phyloP scores from a whole-genome alignment of 495 filamentous ascomycete species.

The Podospora didyma region DNA sequence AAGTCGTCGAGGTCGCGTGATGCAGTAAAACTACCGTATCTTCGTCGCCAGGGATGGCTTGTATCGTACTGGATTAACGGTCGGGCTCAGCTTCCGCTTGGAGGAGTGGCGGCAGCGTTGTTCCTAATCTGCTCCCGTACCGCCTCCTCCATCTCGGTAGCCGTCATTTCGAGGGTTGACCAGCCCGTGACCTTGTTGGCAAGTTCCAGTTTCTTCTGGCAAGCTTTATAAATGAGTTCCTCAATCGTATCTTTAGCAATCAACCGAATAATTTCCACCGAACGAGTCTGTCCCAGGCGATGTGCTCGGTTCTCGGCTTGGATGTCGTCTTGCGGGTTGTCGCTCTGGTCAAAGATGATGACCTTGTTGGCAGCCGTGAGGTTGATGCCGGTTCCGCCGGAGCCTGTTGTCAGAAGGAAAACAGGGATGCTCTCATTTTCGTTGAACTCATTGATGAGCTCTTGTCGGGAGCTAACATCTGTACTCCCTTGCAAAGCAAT shows the following conservation, averaged over 20 bases:
- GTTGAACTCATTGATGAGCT: conserved; percentile 82
- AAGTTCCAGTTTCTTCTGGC: conserved; percentile 87
- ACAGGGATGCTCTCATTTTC: conserved; percentile 73
- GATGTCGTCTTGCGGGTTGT: conserved; percentile 95
- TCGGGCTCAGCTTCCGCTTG: background rate
- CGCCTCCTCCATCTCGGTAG: conserved; percentile 27
- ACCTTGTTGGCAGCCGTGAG: conserved; percentile 94
- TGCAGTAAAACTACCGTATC: no score
- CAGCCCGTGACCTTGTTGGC: conserved; percentile 68
- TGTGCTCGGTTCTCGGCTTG: conserved; percentile 97
- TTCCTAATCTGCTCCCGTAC: conserved; percentile 21
- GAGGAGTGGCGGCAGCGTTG: conserved; percentile 8
- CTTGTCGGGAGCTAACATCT: conserved; percentile 75
- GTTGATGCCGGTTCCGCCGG: conserved; percentile 94
- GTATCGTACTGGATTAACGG: background rate
- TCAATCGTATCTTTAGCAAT: conserved; percentile 84
- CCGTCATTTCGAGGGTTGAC: conserved; percentile 24
- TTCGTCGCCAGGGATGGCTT: no score
- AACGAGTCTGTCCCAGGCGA: conserved; percentile 82
- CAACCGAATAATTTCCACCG: conserved; percentile 79
- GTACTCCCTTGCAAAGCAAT: conserved; percentile 84
- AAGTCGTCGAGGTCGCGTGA: no score
- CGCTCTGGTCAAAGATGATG: conserved; percentile 90
- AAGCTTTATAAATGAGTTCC: conserved; percentile 84
- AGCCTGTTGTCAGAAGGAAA: conserved; percentile 89